Percentiles rank a stretch among this genome's conserved stretches.
These are phyloP conservation scores for Leishmania major DNA, from an alignment of 208 protist genomes.

Conservation along the genomic window DNA sequence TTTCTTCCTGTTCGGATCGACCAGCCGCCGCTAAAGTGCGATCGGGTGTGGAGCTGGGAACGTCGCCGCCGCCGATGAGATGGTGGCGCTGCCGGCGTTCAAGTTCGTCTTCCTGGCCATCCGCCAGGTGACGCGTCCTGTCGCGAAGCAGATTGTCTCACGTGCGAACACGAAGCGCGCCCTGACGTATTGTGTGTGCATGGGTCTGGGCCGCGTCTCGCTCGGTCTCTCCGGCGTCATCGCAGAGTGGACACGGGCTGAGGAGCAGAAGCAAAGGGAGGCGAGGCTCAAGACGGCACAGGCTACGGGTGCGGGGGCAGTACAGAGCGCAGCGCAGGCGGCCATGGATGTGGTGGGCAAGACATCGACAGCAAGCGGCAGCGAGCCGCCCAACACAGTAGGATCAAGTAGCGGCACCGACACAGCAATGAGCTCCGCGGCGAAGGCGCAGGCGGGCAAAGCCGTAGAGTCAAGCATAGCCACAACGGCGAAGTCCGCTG, in stretches of 20 bases:
- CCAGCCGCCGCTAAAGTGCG: background rate
- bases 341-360: conserved; percentile 17
- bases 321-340: conserved; percentile 21
- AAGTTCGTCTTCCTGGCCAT: conserved; percentile 81
- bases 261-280: conserved; percentile 41
- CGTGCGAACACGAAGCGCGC: conserved; percentile 58
- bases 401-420: background rate
- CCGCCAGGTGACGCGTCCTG: conserved; percentile 78
- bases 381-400: background rate
- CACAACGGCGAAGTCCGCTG: background rate
- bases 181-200: conserved; percentile 68
- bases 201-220: conserved; percentile 78
- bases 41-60: conserved; percentile 1
- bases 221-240: conserved; percentile 74
- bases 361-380: background rate
- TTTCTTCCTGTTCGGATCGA: background rate
- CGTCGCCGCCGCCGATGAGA: conserved; percentile 29
- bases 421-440: conserved; percentile 2
- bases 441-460: background rate
- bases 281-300: conserved; percentile 28
- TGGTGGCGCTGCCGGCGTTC: conserved; percentile 75
- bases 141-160: conserved; percentile 57
- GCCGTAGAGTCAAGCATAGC: background rate
- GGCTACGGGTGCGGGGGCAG: conserved; percentile 13
- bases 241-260: conserved; percentile 55